Conservation (phyloP, 2,329 filamentous ascomycete genomes). For the Fusarium chuoi region DNA sequence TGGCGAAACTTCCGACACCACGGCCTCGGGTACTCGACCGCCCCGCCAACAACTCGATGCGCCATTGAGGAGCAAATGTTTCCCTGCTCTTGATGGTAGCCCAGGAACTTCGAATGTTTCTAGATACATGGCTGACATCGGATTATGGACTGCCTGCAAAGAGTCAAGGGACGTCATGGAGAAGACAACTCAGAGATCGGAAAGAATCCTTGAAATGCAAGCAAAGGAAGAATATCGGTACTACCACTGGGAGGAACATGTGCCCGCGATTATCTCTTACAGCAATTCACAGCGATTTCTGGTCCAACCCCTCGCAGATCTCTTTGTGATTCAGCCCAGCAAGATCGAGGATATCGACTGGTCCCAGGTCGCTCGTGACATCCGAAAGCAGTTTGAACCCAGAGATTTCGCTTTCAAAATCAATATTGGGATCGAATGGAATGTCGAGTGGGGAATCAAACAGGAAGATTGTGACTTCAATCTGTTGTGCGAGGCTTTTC, state of each 20-base stretch:
- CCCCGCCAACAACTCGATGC: fast-evolving
- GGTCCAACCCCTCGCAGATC: neutral
- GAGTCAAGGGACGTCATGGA: neutral
- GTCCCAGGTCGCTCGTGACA: neutral
- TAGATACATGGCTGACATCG: neutral
- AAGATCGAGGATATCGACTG: neutral
- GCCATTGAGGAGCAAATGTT: neutral
- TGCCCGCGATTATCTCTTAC: neutral
- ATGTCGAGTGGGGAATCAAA: neutral
- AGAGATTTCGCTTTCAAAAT: fast-evolving
- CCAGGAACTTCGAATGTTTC: neutral
- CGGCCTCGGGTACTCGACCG: fast-evolving
- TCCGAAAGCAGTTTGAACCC: neutral
- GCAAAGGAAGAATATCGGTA: neutral
- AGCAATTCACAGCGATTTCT: neutral
- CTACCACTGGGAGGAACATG: neutral
- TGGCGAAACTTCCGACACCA: too few relatives aligned
- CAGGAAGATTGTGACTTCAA: fast-evolving
- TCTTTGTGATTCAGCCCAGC: neutral
- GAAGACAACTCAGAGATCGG: fast-evolving
- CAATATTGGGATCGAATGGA: neutral
- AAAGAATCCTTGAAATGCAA: neutral
- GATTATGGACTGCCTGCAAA: neutral
- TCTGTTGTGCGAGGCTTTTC: neutral
- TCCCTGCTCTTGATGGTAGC: neutral